Base-by-base conservation (phyloP, 1,284 basidiomycete genomes). In the Athelia psychrophila region DNA sequence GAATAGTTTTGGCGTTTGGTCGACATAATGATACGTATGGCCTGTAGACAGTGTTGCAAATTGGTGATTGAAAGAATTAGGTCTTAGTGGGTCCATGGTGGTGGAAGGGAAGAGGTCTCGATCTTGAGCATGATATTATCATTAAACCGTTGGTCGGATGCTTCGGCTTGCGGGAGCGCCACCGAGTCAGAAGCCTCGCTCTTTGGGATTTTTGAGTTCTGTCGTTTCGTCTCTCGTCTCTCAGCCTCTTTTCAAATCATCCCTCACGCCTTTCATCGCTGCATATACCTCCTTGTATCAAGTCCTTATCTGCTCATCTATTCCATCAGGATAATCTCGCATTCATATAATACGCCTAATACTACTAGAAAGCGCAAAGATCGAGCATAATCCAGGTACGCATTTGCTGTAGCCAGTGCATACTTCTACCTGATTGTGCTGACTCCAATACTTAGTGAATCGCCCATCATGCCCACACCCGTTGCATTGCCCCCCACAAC, bases 21-120 rank as follows among this genome's bases (percentile, higher is more conserved):
- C 87, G 40, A 88, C 72, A 62, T 84, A 87, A 57, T 85, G 83
- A 57, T 88, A 88, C 4, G 70, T 73, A 23, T 75, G 69, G 3
- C 84, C 83, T 0, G 84, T 86, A 9, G 79, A 72, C 8, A 88
- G 73, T 15, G 44, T 57, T 51, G 73, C 74, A 3, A 64, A 72
- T 50, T 70, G 69, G 58, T 85, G 83, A 60, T 75, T 74, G 64
- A 85, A 84, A 58, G 71, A 77, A 9, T 65, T 60, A 51, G 80
- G 79, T 53, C 75, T 65, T 5, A 62, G 55, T 33, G 80, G 77
- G 56, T 83, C 71, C 81, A 83, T 83, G 32, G 38, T 44, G 45
- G 51, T 13, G 27, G 35, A 40, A 6, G 20, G 38, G 32, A 50
- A 20, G 30, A n/a, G n/a, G n/a, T n/a, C n/a, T n/a, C n/a, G n/a